These are phyloP conservation scores for Xylariaceae sp. DNA, from an alignment of 2,329 filamentous ascomycete species.

Conservation along the genomic window DNA sequence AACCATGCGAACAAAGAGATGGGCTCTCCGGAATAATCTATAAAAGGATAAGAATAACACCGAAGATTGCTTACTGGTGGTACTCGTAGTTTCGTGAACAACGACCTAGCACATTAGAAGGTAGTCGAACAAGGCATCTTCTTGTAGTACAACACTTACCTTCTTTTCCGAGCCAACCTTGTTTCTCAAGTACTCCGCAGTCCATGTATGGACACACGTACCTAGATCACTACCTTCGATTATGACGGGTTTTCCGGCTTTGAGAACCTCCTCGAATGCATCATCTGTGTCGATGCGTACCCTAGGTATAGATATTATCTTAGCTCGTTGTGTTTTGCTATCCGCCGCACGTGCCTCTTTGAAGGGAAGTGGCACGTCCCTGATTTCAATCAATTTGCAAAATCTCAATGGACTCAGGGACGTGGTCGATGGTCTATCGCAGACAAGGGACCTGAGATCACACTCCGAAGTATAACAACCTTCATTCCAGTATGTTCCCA, in stretches of 20 bases:
- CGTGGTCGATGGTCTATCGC: neutral
- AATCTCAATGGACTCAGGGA: constrained; percentile 22
- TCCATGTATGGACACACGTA: constrained; percentile 71
- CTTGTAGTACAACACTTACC: constrained; percentile 47
- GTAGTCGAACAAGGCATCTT: neutral
- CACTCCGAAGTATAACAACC: constrained; percentile 44
- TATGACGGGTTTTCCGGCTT: constrained; percentile 65
- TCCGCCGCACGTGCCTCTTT: neutral
- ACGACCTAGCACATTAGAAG: constrained; percentile 58
- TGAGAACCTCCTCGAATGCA: constrained; percentile 66
- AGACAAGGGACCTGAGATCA: neutral
- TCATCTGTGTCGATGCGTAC: constrained; percentile 55
- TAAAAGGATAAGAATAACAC: too few relatives aligned
- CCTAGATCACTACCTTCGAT: constrained; percentile 72
- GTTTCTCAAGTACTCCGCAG: constrained; percentile 67
- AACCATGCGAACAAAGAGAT: too few relatives aligned
- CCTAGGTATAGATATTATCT: constrained; percentile 53
- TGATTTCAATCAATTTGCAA: constrained; percentile 29
- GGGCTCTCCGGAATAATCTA: too few relatives aligned
- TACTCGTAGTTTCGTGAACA: constrained; percentile 70
- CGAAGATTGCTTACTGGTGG: too few relatives aligned
- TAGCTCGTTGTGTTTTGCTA: constrained; percentile 32
- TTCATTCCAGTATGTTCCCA: constrained; percentile 84
- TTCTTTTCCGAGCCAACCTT: constrained; percentile 66
- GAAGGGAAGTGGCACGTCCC: constrained; percentile 15